Evolutionary conservation across 495 filamentous ascomycete species (phyloP).

Genomic region (Aspergillus nidulans): DNA sequence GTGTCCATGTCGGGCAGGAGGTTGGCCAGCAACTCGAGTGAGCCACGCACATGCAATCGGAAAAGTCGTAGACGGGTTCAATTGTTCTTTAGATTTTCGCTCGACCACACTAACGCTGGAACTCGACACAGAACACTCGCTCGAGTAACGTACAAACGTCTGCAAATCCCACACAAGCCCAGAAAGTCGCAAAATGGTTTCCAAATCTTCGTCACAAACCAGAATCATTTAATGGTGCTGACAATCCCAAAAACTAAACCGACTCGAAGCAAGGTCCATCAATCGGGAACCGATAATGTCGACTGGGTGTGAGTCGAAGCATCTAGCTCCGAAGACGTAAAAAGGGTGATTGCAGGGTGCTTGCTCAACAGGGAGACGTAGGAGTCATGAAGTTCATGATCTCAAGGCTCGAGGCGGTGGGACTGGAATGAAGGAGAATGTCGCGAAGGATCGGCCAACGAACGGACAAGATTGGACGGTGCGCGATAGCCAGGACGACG

Average conservation of each 20-base stretch:
- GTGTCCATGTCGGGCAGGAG: conserved; percentile 9
- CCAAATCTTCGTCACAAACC: neutral
- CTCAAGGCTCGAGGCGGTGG: conserved; percentile 11
- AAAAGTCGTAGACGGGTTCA: neutral
- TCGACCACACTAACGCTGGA: neutral
- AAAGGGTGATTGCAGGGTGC: neutral
- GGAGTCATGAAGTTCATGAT: conserved; percentile 16
- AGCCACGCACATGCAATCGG: conserved; percentile 10
- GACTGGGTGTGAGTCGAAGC: conserved; percentile 1
- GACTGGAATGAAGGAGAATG: conserved; percentile 14
- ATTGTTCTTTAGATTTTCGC: neutral
- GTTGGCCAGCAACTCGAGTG: neutral
- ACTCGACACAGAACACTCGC: neutral
- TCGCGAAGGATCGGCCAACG: conserved; percentile 14
- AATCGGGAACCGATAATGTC: conserved; percentile 4
- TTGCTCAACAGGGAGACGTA: conserved; percentile 14
- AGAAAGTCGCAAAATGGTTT: neutral
- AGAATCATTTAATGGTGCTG: neutral
- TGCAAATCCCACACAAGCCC: neutral
- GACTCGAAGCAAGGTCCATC: neutral
- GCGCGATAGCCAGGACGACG: conserved; percentile 15
- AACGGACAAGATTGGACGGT: conserved; percentile 15
- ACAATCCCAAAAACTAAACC: neutral
- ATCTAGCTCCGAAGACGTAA: neutral
- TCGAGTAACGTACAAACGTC: neutral